Conservation (phyloP, 495 filamentous ascomycete species). For the Choiromyces venosus region DNA sequence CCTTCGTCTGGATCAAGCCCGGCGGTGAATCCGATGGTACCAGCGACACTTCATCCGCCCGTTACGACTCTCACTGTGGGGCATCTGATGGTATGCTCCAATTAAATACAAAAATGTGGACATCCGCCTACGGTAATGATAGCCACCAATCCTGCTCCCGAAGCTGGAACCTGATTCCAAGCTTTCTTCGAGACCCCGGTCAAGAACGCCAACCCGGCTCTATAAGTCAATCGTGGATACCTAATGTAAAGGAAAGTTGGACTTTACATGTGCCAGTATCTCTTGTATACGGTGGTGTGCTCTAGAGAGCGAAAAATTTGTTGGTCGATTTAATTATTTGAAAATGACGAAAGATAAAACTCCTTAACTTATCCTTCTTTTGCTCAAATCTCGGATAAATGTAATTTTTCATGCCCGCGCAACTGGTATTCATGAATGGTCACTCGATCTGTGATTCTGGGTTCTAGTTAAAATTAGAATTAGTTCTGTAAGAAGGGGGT, state of each 20-base stretch:
- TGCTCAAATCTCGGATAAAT: background rate
- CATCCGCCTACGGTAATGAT: background rate
- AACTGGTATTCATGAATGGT: background rate
- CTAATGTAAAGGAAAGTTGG: background rate
- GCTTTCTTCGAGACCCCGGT: conserved; percentile 68
- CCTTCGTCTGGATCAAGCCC: conserved; percentile 81
- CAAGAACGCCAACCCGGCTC: conserved; percentile 60
- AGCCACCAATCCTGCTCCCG: conserved; percentile 51
- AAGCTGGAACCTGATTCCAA: conserved; percentile 76
- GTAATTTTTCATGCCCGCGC: background rate
- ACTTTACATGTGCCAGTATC: background rate
- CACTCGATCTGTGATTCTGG: background rate
- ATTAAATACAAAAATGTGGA: background rate
- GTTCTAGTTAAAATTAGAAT: no score
- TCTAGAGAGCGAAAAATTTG: no score
- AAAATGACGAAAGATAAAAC: background rate
- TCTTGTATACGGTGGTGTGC: background rate
- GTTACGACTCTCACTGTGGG: conserved; percentile 72
- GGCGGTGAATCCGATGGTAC: conserved; percentile 79
- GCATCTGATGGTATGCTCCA: conserved; percentile 36
- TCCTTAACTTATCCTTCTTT: background rate
- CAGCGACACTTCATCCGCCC: conserved; percentile 53
- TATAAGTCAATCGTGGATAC: conserved; percentile 35
- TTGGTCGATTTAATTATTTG: background rate
- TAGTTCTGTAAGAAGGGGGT: no score